These are phyloP conservation scores for Globisporangium lucens DNA, from an alignment of 352 stramenopile genomes.

Conservation along the genomic window DNA sequence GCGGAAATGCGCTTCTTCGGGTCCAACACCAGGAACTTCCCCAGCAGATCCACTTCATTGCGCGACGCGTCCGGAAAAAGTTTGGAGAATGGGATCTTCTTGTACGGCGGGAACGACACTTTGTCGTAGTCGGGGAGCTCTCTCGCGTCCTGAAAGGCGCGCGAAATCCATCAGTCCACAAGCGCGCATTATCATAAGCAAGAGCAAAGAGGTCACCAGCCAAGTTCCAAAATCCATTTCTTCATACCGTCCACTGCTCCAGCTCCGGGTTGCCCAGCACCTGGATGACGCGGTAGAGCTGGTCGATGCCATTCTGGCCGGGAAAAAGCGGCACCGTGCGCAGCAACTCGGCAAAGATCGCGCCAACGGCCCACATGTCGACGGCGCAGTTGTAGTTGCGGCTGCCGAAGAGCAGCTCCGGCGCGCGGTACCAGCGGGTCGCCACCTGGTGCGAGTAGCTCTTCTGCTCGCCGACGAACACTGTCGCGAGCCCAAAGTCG, in stretches of 20 bases:
- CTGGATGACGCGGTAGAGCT: constrained; percentile 73
- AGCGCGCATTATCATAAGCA: neutral
- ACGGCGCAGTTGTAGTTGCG: constrained; percentile 55
- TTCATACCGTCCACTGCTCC: constrained; percentile 47
- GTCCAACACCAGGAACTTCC: constrained; percentile 33
- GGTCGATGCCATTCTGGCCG: constrained; percentile 80
- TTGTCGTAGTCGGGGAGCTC: constrained; percentile 68
- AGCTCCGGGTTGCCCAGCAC: constrained; percentile 53
- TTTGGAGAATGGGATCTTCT: constrained; percentile 32
- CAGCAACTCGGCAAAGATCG: constrained; percentile 67
- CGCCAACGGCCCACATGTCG: constrained; percentile 74
- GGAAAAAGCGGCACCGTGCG: constrained; percentile 61
- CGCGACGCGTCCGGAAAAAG: constrained; percentile 46
- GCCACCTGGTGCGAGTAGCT: constrained; percentile 73
- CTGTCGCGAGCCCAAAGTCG: constrained; percentile 77
- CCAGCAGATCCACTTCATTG: constrained; percentile 51
- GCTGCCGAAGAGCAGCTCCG: constrained; percentile 75
- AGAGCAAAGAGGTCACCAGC: neutral
- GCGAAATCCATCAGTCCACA: too few relatives aligned
- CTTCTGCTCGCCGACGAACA: constrained; percentile 36
- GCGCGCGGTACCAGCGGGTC: constrained; percentile 81
- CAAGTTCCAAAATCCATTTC: neutral
- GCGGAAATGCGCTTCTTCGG: constrained; percentile 37
- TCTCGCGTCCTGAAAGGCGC: constrained; percentile 24
- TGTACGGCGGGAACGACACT: constrained; percentile 58